Percentiles rank a stretch among this genome's conserved stretches.
phyloP scores from a whole-genome alignment of 2,329 filamentous ascomycete genomes.

The Aspergillaceae sp. region DNA sequence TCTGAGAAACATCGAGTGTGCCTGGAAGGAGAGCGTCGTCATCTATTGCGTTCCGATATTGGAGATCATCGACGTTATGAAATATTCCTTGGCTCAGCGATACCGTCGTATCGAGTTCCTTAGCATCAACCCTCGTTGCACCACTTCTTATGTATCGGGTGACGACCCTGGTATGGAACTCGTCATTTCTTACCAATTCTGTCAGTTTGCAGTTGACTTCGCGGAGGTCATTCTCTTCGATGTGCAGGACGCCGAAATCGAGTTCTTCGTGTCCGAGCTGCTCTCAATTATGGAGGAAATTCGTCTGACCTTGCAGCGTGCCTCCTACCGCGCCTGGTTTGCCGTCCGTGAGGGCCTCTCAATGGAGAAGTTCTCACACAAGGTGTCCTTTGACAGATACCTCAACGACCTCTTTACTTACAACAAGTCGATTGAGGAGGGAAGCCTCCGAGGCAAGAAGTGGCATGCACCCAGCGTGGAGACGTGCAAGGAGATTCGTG shows the following conservation, averaged over 20 bases:
- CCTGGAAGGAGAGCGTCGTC: conserved; percentile 19
- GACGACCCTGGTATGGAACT: conserved; percentile 26
- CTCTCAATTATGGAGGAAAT: conserved; percentile 14
- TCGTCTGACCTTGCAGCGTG: conserved; percentile 17
- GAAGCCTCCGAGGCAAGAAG: conserved; percentile 5
- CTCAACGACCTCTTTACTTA: conserved; percentile 17
- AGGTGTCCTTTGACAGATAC: conserved; percentile 9
- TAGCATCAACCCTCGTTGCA: conserved; percentile 12
- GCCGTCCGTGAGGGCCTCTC: conserved; percentile 11
- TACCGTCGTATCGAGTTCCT: conserved; percentile 19
- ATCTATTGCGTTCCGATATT: conserved; percentile 15
- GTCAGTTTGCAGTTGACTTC: conserved; percentile 23
- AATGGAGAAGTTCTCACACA: conserved; percentile 7
- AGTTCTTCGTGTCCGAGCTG: conserved; percentile 5
- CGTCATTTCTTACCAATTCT: conserved; percentile 20
- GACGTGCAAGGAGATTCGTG: conserved; percentile 13
- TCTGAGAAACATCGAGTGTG: conserved; percentile 15
- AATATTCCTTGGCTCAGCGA: conserved; percentile 12
- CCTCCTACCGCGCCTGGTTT: conserved; percentile 23
- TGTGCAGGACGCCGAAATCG: neutral
- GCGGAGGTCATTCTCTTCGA: conserved; percentile 13
- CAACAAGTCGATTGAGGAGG: conserved; percentile 10
- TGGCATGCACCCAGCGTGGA: conserved; percentile 14
- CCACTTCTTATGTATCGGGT: conserved; percentile 6
- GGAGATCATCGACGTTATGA: neutral